Base-by-base conservation (phyloP, 2,329 filamentous ascomycete species). In the Colletotrichum tanaceti region DNA sequence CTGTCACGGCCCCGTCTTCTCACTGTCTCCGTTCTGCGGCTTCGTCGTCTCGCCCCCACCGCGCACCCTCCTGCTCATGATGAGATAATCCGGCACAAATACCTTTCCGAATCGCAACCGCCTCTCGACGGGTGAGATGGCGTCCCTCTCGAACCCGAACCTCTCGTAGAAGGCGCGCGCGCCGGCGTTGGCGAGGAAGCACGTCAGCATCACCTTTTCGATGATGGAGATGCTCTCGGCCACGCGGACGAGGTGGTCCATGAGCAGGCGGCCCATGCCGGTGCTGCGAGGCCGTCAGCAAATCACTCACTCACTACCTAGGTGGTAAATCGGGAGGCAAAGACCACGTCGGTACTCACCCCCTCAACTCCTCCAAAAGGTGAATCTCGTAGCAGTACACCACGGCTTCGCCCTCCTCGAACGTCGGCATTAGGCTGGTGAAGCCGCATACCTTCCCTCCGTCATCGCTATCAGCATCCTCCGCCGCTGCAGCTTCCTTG, bases 301-400 rank as follows among this genome's bases (percentile, higher is more conserved):
- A 39, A 39, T 14, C 41, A 54, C 32, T 35, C 32, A 35, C 32
- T 35, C 32, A 35, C 32, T 35, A 9, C 7, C 32, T 35, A 35
- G 32, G 13, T 28, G 41, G n/a, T 11, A 16, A 59, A 49, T 24
- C 6, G 10, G n/a, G 5, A 35, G 5, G 24, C 16, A 35, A 35
- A 9, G 20, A 16, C 24, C 9, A 52, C 57, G 18, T 13, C 2
- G 24, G 16, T 9, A 78, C 79, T 70, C 77, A 87, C 80, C 89
- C 84, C 72, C 87, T 86, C 5, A 91, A 76, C 1, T 81, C 78
- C 1, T 83, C 79, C 44, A 82, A 78, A 3, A 94, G 84, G 74
- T 95, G 92, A 43, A 95, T 88, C 79, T 95, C 92, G 76, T 94
- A 95, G 77, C 92, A 90, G 77, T 94, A 95, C 22, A 93, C 75